These are phyloP conservation scores for Talaromyces verruculosus DNA, from an alignment of 2,329 filamentous ascomycete species.

Conservation along the genomic window DNA sequence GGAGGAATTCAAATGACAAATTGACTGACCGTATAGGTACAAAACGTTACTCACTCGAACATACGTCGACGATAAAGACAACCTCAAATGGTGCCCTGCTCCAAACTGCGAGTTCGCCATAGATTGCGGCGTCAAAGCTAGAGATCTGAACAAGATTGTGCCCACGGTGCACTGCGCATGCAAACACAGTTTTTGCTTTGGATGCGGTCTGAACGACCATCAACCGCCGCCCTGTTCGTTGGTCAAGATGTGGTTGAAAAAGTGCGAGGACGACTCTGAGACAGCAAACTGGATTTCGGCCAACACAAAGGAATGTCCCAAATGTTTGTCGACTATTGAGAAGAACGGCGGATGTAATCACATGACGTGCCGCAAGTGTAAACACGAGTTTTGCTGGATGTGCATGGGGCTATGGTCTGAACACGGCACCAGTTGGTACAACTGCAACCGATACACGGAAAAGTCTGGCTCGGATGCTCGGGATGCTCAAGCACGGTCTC, in stretches of 20 bases:
- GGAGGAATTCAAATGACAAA: too few relatives aligned
- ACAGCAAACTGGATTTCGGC: constrained; percentile 99
- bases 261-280: constrained; percentile 96
- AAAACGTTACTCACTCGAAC: constrained; percentile 84
- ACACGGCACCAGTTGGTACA: constrained; percentile 99
- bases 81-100: constrained; percentile 94
- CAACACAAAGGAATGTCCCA: constrained; percentile 97
- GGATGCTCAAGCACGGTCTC: constrained; percentile 86
- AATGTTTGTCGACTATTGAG: constrained; percentile 94
- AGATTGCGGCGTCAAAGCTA: constrained; percentile 83
- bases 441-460: constrained; percentile 96
- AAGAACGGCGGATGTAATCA: constrained; percentile 99
- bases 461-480: constrained; percentile 89
- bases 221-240: constrained; percentile 88
- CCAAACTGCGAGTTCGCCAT: constrained; percentile 95
- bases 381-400: constrained; percentile 99
- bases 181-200: constrained; percentile 89
- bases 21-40: constrained; percentile 57
- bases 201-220: constrained; percentile 84
- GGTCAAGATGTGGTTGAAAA: constrained; percentile 95
- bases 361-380: constrained; percentile 96
- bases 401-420: constrained; percentile 99
- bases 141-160: constrained; percentile 79
- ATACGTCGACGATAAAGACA: constrained; percentile 95
- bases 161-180: constrained; percentile 87